phyloP scores from a whole-genome alignment of 116 monocot species.

The Papilionanthe hybrid region DNA sequence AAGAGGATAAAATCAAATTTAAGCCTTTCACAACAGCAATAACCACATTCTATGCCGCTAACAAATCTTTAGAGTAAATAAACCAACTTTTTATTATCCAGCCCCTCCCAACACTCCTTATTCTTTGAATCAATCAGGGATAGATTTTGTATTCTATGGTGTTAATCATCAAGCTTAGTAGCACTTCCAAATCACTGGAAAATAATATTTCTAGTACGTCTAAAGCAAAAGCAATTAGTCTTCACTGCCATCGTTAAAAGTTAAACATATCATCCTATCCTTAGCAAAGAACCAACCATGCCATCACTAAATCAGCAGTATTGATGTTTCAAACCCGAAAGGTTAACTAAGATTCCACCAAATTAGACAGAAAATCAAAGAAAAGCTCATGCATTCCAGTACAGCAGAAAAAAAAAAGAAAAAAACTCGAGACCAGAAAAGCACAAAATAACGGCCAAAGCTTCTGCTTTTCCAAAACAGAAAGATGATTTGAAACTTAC shows the following conservation, averaged over 20 bases:
- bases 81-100: neutral
- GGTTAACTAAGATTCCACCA: neutral
- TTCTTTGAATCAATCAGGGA: neutral
- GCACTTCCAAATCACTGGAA: neutral
- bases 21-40: neutral
- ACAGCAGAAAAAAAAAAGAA: no score
- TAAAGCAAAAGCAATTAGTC: neutral
- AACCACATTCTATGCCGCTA: neutral
- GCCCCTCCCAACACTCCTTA: neutral
- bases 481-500: conserved; percentile 19
- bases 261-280: neutral
- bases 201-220: neutral
- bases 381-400: neutral
- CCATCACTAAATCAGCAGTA: neutral
- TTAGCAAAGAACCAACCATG: neutral
- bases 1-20: neutral
- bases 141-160: neutral
- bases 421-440: neutral
- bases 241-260: neutral
- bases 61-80: neutral
- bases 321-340: neutral
- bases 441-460: neutral
- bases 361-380: neutral
- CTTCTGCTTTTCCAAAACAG: neutral
- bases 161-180: neutral